phyloP scores from a whole-genome alignment of 192 early-diverging fungal species.

The Diversispora eburnea region DNA sequence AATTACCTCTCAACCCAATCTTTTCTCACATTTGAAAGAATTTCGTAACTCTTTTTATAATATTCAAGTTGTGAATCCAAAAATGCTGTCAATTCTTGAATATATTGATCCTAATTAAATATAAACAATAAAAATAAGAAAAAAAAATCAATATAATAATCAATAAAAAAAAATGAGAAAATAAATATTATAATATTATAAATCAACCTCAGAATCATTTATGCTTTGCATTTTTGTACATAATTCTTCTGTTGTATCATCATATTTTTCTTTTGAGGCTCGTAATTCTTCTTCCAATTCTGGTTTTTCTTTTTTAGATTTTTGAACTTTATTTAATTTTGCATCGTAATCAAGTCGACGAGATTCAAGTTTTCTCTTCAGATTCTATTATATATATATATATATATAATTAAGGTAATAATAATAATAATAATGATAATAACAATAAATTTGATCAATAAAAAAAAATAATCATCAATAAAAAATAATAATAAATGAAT shows the following conservation, averaged over 20 bases:
- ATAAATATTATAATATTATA: conserved; percentile 31
- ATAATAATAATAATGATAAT: no score
- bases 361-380: conserved; percentile 81
- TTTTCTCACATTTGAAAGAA: conserved; percentile 3
- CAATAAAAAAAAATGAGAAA: no score
- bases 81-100: conserved; percentile 30
- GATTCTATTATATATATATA: not conserved
- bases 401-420: not conserved
- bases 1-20: conserved; percentile 23
- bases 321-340: conserved; percentile 84
- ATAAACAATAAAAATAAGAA: not conserved
- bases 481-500: no score
- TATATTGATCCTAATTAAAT: conserved; percentile 32
- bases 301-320: conserved; percentile 87
- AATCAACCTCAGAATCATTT: conserved; percentile 76
- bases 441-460: not conserved
- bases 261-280: conserved; percentile 87
- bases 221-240: conserved; percentile 76
- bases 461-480: no score
- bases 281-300: conserved; percentile 88
- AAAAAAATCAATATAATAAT: no score
- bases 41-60: conserved; percentile 22
- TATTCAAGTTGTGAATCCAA: conserved; percentile 35
- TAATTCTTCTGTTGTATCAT: conserved; percentile 80
- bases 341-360: conserved; percentile 91